Conservation (phyloP, 768 basidiomycete species). For the Xerocomellus dryophilus region DNA sequence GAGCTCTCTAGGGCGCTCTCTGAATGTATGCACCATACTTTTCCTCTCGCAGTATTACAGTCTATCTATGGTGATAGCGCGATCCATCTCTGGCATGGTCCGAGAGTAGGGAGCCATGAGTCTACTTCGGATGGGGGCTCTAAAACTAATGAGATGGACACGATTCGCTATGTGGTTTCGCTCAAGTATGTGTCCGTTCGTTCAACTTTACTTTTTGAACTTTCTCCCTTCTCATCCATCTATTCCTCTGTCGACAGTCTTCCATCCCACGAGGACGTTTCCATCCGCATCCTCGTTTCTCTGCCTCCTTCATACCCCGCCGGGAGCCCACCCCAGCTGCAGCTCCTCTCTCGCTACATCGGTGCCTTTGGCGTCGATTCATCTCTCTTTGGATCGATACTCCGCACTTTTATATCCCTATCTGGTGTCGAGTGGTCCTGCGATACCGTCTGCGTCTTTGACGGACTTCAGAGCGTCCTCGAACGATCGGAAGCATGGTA, state of each 20-base stretch:
- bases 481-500: slow-evolving; percentile 72
- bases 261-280: slow-evolving; percentile 49
- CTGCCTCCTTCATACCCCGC: slow-evolving; percentile 62
- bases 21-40: slow-evolving; percentile 4
- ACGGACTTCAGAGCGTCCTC: slow-evolving; percentile 74
- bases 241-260: slow-evolving; percentile 37
- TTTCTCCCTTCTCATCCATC: neutral
- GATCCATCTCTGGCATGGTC: slow-evolving; percentile 55
- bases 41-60: slow-evolving; percentile 50
- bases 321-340: slow-evolving; percentile 71
- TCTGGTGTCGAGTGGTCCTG: slow-evolving; percentile 74
- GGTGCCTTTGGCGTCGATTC: slow-evolving; percentile 76
- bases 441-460: slow-evolving; percentile 80
- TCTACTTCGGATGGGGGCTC: neutral
- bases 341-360: slow-evolving; percentile 80
- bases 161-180: slow-evolving; percentile 62
- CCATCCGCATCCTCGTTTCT: slow-evolving; percentile 56
- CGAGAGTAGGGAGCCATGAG: slow-evolving; percentile 19
- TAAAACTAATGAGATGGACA: slow-evolving; percentile 28
- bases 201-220: no score
- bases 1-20: neutral
- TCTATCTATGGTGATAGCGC: slow-evolving; percentile 77
- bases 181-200: slow-evolving; percentile 50
- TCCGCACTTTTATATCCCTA: slow-evolving; percentile 77
- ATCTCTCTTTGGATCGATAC: slow-evolving; percentile 67